Percentiles rank a stretch among this genome's conserved stretches.
phyloP scores from a whole-genome alignment of 1,284 basidiomycete genomes.

The Ganoderma lingzhi region DNA sequence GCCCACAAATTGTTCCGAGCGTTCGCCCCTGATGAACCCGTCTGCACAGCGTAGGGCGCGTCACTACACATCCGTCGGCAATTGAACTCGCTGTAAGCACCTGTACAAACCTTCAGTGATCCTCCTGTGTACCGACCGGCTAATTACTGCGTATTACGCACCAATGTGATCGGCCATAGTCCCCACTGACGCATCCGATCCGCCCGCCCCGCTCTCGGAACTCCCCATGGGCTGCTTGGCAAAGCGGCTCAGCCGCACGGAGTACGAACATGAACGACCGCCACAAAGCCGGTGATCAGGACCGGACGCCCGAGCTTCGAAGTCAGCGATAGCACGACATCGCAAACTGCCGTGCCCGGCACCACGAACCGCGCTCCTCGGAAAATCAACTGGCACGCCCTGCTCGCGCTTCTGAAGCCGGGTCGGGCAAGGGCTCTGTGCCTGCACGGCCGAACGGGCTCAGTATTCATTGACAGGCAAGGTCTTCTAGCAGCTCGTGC shows the following conservation, averaged over 20 bases:
- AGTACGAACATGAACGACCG: no score
- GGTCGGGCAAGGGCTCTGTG: neutral
- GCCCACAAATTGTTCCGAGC: neutral
- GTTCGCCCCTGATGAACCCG: neutral
- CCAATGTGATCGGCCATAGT: neutral
- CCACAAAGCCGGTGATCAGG: neutral
- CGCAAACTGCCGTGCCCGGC: neutral
- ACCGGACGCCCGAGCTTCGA: slow-evolving; percentile 6
- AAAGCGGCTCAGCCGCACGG: neutral
- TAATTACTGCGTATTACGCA: neutral
- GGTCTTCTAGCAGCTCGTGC: neutral
- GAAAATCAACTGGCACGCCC: neutral
- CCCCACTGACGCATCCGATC: neutral
- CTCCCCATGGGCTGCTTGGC: neutral
- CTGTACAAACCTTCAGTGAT: neutral
- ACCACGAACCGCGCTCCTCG: neutral
- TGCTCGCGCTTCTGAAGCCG: neutral
- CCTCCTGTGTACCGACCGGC: neutral
- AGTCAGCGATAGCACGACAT: neutral
- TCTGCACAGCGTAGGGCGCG: neutral
- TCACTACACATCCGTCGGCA: neutral
- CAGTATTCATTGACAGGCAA: neutral
- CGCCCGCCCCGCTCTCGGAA: neutral
- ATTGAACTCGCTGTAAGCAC: neutral
- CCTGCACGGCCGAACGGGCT: neutral